Evolutionary conservation across 768 basidiomycete genomes (phyloP), one percentile per base, ranked within the genome.

Genomic region (Postia placenta): DNA sequence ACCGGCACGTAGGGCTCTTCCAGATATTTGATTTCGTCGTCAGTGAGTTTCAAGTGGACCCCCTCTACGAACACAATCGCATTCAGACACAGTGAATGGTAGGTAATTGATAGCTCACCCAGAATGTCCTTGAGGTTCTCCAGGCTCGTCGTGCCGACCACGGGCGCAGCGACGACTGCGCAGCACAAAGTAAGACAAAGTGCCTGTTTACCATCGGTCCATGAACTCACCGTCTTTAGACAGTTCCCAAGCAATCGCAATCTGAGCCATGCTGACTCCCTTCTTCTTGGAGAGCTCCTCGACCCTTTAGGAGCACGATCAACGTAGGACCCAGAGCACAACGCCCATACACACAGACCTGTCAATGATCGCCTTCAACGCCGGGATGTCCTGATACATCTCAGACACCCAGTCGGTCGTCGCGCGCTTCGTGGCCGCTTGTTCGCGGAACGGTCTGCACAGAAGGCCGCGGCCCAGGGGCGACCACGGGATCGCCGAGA

Each of bases 1-100:
- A 68, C 66, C 1, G 79, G 68, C 46, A 61, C 39, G 66, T 85
- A 84, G 0, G 75, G 72, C 53, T 77, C 74, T 50, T 76, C 74
- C 11, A 54, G 70, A 48, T 70, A 71, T 61, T 76, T 73, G 42
- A 78, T 65, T 56, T 85, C 83, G 19, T 83, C 81, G 5, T 45
- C 48, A 2, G 49, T 54, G 17, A 54, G 45, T 35, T 42, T 41
- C 26, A 50, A 30, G 33, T 54, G 20, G 11, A 52, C 28, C 3
- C 36, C 45, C 17, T 28, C 50, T 51, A 27, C 19, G 9, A 25
- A 11, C 27, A 28, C 15, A 28, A 25, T 15, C 11, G 14, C 38
- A 42, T 12, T 7, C n/a, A n/a, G n/a, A n/a, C n/a, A n/a, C n/a
- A n/a, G 15, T 20, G 9, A n/a, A 33, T 26, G 19, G 28, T 3